Conservation (phyloP, 495 filamentous ascomycete genomes). For the Tetracladium setigerum region DNA sequence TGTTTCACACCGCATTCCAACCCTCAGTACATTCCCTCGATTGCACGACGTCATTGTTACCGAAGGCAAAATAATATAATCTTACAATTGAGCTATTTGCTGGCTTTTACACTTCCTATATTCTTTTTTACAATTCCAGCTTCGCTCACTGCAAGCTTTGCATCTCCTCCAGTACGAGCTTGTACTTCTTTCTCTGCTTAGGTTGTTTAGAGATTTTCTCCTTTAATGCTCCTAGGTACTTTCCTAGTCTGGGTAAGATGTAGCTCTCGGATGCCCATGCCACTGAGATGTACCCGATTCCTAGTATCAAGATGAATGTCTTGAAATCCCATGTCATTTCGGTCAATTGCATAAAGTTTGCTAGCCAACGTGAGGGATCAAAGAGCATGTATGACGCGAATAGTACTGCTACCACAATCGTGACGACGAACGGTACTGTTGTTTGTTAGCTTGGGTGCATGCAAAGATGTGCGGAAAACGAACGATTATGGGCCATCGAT, state of each 20-base stretch:
- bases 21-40: neutral
- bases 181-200: slow-evolving; percentile 85
- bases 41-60: neutral
- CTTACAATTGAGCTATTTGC: neutral
- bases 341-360: slow-evolving; percentile 78
- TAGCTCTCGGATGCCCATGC: slow-evolving; percentile 65
- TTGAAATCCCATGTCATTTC: slow-evolving; percentile 63
- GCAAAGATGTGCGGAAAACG: slow-evolving; percentile 21
- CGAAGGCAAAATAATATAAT: neutral
- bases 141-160: slow-evolving; percentile 23
- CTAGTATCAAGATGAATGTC: slow-evolving; percentile 59
- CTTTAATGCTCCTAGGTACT: slow-evolving; percentile 52
- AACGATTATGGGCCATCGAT: slow-evolving; percentile 71
- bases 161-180: slow-evolving; percentile 71
- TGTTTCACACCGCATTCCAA: neutral
- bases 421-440: slow-evolving; percentile 72
- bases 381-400: slow-evolving; percentile 73
- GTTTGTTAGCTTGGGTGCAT: neutral
- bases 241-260: slow-evolving; percentile 64
- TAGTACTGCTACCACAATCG: slow-evolving; percentile 57
- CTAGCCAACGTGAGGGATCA: slow-evolving; percentile 59
- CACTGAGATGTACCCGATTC: slow-evolving; percentile 52
- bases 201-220: slow-evolving; percentile 43
- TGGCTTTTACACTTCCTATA: neutral
- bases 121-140: neutral